These are phyloP conservation scores for Aspergillus hortae DNA, from an alignment of 2,329 filamentous ascomycete genomes.

Conservation along the genomic window DNA sequence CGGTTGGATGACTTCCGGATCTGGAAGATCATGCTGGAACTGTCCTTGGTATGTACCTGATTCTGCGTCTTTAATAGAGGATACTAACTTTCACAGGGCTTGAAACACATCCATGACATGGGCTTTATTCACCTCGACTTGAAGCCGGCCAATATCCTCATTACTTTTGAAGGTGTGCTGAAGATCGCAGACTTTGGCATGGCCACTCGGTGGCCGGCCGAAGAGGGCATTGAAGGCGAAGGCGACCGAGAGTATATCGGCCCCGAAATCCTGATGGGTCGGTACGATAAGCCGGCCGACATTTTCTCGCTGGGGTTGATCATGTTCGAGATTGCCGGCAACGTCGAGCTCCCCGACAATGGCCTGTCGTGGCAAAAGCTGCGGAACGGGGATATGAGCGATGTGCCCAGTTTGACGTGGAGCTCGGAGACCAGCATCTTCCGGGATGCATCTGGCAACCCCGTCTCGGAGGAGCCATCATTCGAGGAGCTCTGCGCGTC, in stretches of 20 bases:
- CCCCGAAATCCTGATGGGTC: conserved; percentile 82
- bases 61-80: not conserved
- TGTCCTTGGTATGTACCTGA: conserved; percentile 66
- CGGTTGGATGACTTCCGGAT: conserved; percentile 95
- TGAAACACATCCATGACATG: conserved; percentile 84
- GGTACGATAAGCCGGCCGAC: conserved; percentile 86
- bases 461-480: conserved; percentile 47
- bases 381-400: conserved; percentile 81
- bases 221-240: conserved; percentile 76
- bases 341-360: conserved; percentile 90
- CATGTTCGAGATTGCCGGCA: conserved; percentile 89
- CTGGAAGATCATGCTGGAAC: conserved; percentile 93
- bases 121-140: conserved; percentile 72
- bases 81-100: conserved; percentile 55
- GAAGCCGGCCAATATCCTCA: conserved; percentile 64
- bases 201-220: conserved; percentile 74
- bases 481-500: conserved; percentile 44
- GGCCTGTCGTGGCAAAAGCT: conserved; percentile 87
- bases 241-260: conserved; percentile 96
- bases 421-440: conserved; percentile 66
- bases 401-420: conserved; percentile 83
- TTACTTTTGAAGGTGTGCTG: conserved; percentile 62
- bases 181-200: conserved; percentile 68
- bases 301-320: conserved; percentile 93
- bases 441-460: conserved; percentile 72